Evolutionary conservation across 2,329 filamentous ascomycete species (phyloP).

Genomic region (Alternaria arborescens): DNA sequence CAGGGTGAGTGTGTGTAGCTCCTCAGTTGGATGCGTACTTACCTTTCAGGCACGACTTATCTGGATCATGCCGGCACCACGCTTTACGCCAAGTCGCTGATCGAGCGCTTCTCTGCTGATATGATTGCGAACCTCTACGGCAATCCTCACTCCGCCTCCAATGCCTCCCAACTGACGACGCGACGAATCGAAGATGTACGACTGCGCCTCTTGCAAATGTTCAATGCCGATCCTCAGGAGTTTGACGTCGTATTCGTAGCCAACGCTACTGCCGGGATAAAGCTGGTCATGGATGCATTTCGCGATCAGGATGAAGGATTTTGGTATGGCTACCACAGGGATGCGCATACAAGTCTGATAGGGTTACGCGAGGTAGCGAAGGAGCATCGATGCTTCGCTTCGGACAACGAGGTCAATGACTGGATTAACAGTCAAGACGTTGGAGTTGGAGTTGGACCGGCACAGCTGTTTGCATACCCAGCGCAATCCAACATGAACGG

Average conservation of each 20-base stretch:
- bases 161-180: slow-evolving; percentile 79
- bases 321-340: slow-evolving; percentile 81
- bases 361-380: slow-evolving; percentile 76
- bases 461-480: slow-evolving; percentile 77
- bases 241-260: slow-evolving; percentile 92
- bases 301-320: slow-evolving; percentile 75
- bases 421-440: slow-evolving; percentile 65
- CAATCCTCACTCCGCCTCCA: slow-evolving; percentile 89
- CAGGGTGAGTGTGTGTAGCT: slow-evolving; percentile 59
- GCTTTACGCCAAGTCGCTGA: slow-evolving; percentile 78
- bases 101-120: slow-evolving; percentile 80
- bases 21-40: slow-evolving; percentile 3
- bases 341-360: slow-evolving; percentile 86
- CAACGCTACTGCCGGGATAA: slow-evolving; percentile 91
- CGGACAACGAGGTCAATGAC: slow-evolving; percentile 67
- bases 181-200: slow-evolving; percentile 79
- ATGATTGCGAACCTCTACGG: slow-evolving; percentile 83
- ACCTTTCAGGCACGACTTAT: slow-evolving; percentile 72
- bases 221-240: slow-evolving; percentile 79
- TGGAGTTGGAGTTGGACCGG: slow-evolving; percentile 23
- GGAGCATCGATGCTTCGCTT: slow-evolving; percentile 70
- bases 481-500: slow-evolving; percentile 96
- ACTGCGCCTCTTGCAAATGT: slow-evolving; percentile 74
- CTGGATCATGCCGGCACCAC: slow-evolving; percentile 98
- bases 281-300: slow-evolving; percentile 82